Evolutionary conservation across 179 eudicot species (phyloP), one percentile per base, ranked within the genome.

Genomic region (Silene noctiflora): DNA sequence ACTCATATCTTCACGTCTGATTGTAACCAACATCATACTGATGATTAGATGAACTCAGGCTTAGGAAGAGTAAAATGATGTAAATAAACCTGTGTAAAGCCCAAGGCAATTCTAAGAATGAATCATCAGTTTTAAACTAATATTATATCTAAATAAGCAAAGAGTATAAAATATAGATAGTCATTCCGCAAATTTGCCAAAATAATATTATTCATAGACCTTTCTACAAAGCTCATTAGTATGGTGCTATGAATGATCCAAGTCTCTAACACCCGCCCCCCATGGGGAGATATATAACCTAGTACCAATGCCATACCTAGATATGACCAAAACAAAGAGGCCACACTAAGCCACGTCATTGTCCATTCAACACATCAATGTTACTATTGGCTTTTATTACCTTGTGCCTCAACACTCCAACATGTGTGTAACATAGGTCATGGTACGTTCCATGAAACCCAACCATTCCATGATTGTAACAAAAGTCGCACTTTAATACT

Each of bases 11-110:
- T 19, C 64, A 60, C 25, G 12, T 60, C 64, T 60, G 64, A 20
- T n/a, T 60, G 64, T 19, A 60, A 60, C 25, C 64, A 60, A 27
- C 64, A 60, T 60, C 64, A 60, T n/a, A 60, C 48, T 42, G 48
- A 42, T 42, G 48, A 42, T 42, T 42, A 8, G 25, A 60, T 60
- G 64, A 60, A 21, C 64, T 20, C 22, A 7, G 24, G 64, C 25
- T 19, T 60, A 8, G 20, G 64, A 60, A 60, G 27, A 19, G 64
- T 21, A 60, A 60, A 20, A 19, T 60, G 25, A 19, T 60, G 25
- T 19, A 60, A 60, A 20, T 7, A 19, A 21, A 19, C 64, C 64
- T 19, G 64, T 60, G 64, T 60, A 60, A 8, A 59, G 12, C 24
- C 25, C 4, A 53, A 53, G 17, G n/a, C 58, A 48, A 48, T 48